Evolutionary conservation across 257 asterid genomes (phyloP), one percentile per base, ranked within the genome.

Genomic region (Datura wrightii): DNA sequence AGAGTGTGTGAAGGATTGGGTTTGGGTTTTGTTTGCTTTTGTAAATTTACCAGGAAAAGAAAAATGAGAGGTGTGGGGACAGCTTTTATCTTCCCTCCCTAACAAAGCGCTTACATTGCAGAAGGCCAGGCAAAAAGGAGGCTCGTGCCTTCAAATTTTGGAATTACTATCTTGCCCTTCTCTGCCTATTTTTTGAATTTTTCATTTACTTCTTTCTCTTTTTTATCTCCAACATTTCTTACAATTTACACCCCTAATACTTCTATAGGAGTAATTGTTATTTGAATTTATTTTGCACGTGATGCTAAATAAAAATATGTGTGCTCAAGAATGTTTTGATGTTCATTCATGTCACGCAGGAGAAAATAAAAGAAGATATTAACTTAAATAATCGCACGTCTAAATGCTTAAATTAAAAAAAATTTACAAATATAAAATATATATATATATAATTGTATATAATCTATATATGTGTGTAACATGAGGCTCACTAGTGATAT

Each of bases 61-160:
- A 36, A 79, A 1, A 18, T 18, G 79, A 79, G 86, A 36, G 62
- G 56, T 42, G 92, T 88, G 96, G 96, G 97, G 91, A 85, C 93
- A 79, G 66, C 88, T 84, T 90, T 85, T 83, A 86, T 87, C 91
- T 88, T 44, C 84, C 84, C 82, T 84, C 69, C 82, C 84, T 87
- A 83, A 88, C 90, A 76, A 76, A 76, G 91, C 90, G 87, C 90
- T 90, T 86, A 84, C 91, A 89, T 83, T 31, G 87, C 89, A 85
- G 84, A 83, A 86, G 89, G 82, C 84, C 85, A 84, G 85, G 89
- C 85, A 76, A 83, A 65, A 79, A 79, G 83, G 83, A 82, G 72
- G 83, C 83, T 86, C 59, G 83, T 79, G 79, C 84, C 82, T 88
- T 76, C 37, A 2, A 1, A 0, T 2, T 4, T 7, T 18, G 5